A percentile compares a stretch with the other conserved stretches of the same genome.
Conservation (phyloP, 176 grass and related monocot genomes). For the Ensete glaucum region DNA sequence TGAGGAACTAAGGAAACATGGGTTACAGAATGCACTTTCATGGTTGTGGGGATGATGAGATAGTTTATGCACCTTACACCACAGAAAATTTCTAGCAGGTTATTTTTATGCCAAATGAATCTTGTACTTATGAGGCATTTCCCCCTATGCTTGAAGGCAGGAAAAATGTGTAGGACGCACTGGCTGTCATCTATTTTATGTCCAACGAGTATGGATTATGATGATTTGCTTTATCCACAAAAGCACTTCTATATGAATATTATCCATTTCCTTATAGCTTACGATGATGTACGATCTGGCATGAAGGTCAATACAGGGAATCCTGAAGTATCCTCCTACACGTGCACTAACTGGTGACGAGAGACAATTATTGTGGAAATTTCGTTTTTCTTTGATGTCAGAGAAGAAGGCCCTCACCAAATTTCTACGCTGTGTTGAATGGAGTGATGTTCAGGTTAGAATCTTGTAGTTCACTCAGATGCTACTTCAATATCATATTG, state of each 20-base stretch:
- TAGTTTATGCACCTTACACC: too few species aligned
- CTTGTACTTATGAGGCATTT: neutral
- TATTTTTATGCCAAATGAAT: neutral
- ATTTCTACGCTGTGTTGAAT: conserved; percentile 70
- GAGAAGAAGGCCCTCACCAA: conserved; percentile 89
- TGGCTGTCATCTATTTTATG: neutral
- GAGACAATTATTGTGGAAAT: conserved; percentile 83
- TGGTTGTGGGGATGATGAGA: neutral
- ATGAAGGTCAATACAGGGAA: conserved; percentile 59
- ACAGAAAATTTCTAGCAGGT: neutral
- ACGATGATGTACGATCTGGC: neutral
- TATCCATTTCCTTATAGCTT: neutral
- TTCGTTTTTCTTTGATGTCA: conserved; percentile 92
- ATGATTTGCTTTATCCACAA: neutral
- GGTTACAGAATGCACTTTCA: neutral
- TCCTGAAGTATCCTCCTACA: conserved; percentile 74
- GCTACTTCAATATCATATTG: neutral
- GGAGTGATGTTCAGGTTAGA: conserved; percentile 81
- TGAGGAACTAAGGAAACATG: neutral
- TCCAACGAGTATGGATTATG: neutral
- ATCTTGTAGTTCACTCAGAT: neutral
- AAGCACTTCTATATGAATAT: neutral
- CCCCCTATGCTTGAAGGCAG: too few species aligned
- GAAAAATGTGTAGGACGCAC: neutral
- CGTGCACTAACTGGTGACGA: conserved; percentile 58